phyloP scores from a whole-genome alignment of 78 protist species.

The Chrysochromulina tobinii region DNA sequence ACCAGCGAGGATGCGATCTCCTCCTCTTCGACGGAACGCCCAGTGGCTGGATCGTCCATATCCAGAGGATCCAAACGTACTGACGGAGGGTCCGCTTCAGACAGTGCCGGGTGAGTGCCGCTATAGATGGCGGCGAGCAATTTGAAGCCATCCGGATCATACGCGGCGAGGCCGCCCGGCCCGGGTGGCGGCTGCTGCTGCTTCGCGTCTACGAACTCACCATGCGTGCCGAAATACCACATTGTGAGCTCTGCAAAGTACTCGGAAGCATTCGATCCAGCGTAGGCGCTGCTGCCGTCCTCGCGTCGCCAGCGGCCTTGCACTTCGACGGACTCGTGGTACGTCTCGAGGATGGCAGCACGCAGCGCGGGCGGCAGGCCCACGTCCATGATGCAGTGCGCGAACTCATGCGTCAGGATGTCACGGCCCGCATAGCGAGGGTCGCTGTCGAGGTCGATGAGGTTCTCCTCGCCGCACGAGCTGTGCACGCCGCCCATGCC shows the following conservation, averaged over 20 bases:
- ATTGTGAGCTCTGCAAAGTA: conserved; percentile 13
- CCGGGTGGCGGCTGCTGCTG: background rate
- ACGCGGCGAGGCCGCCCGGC: background rate
- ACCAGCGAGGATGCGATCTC: background rate
- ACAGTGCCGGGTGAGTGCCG: background rate
- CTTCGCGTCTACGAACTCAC: background rate
- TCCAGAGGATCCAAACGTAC: background rate
- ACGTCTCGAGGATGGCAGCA: background rate
- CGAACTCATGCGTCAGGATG: conserved; percentile 30
- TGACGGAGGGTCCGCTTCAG: background rate
- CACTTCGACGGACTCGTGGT: background rate
- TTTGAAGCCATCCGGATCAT: background rate
- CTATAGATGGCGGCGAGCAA: background rate
- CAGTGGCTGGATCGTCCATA: background rate
- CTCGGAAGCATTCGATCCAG: background rate
- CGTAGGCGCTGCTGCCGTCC: conserved; percentile 8
- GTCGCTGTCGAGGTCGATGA: conserved; percentile 4
- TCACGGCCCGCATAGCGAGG: background rate
- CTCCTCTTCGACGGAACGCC: background rate
- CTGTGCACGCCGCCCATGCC: conserved; percentile 5
- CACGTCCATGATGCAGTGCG: conserved; percentile 14
- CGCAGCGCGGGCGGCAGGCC: background rate
- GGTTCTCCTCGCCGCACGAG: conserved; percentile 25
- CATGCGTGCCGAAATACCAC: conserved; percentile 28
- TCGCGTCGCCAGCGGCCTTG: background rate